phyloP scores from a whole-genome alignment of 805 yeast species.

The Starmerella floris region DNA sequence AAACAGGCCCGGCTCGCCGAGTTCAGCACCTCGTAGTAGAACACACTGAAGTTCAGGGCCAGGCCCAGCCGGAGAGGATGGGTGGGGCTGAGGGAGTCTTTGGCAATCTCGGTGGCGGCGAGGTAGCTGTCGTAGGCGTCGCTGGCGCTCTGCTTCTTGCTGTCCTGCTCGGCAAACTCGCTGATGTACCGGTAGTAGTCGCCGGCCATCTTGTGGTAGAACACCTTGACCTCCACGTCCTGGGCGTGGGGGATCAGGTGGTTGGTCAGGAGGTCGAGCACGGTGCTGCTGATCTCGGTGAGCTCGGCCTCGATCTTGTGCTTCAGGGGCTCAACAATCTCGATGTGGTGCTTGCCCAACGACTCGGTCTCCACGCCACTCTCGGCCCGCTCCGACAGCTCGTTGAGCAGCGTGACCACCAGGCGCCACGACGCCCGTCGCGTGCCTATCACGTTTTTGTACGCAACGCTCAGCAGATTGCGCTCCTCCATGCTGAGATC shows the following conservation, averaged over 20 bases:
- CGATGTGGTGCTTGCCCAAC: conserved; percentile 44
- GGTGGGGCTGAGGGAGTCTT: conserved; percentile 92
- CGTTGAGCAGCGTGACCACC: conserved; percentile 69
- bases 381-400: conserved; percentile 94
- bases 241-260: conserved; percentile 89
- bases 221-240: conserved; percentile 94
- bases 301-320: conserved; percentile 87
- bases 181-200: conserved; percentile 98
- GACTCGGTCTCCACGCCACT: conserved; percentile 4
- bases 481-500: conserved; percentile 97
- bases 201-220: conserved; percentile 98
- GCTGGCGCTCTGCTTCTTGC: conserved; percentile 85
- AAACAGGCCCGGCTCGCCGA: conserved; percentile 98
- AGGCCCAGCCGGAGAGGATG: conserved; percentile 97
- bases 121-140: conserved; percentile 88
- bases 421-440: conserved; percentile 99
- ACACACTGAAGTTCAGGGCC: conserved; percentile 94
- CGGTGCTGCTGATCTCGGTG: conserved; percentile 86
- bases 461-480: conserved; percentile 90
- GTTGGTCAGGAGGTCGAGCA: conserved; percentile 70
- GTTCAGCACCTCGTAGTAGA: conserved; percentile 94
- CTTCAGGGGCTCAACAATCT: conserved; percentile 86
- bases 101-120: conserved; percentile 93
- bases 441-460: conserved; percentile 96
- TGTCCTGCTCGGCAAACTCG: conserved; percentile 84